Evolutionary conservation across 257 asterid species (phyloP), one percentile per base, ranked within the genome.

Genomic region (Gardenia jasminoides): DNA sequence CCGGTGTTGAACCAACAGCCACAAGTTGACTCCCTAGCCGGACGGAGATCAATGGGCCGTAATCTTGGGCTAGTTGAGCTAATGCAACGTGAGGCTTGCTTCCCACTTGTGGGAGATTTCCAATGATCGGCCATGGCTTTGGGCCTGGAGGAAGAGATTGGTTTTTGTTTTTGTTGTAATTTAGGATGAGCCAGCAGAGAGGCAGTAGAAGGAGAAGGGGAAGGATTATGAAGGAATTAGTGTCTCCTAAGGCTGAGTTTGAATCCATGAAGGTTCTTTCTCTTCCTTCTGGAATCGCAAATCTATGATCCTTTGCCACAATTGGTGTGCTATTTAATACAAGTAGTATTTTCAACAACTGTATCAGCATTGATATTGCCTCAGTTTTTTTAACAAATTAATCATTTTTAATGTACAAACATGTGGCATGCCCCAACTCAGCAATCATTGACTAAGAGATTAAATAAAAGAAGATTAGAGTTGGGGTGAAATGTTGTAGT

Each of bases 1-100:
- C 70, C 3, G 44, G 70, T 22, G 70, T 28, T 30, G 70, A 66
- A 44, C 67, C 70, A 33, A 66, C 43, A 31, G 13, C 17, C 43
- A 66, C 41, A 28, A 66, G 70, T 66, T 66, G 43, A 6, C 70
- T 66, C 24, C 43, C 70, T 15, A 66, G 70, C n/a, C 70, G 43
- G 22, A 66, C 22, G 10, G 39, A 12, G 11, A 61, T 61, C 31
- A 64, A 16, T 26, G 41, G 69, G 36, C 69, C 69, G 31, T 30
- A 31, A 66, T 43, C 44, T 66, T 66, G 70, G 70, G 70, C 70
- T 66, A 30, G 31, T 61, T 61, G 13, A 15, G 67, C 67, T 61
- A 61, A 61, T 10, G 67, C 31, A 61, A n/a, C 22, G 33, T 61
- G 67, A 61, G 31, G 67, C 67, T 22, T 61, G 67, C 67, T 24